phyloP scores from a whole-genome alignment of 495 filamentous ascomycete genomes.

The Xylaria scruposa region DNA sequence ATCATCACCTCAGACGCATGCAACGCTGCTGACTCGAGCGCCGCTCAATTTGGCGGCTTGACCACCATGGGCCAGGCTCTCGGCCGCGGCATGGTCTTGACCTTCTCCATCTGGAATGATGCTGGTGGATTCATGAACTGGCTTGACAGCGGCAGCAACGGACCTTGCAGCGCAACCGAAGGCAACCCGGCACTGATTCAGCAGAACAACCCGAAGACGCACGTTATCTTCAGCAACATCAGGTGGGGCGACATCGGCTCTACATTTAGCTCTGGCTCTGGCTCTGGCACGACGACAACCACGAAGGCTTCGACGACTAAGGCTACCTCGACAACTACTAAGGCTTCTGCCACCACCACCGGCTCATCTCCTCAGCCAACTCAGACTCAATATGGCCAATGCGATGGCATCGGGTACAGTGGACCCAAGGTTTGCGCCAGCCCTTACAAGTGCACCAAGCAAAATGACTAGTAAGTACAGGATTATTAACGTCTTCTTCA shows the following conservation, averaged over 20 bases:
- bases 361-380: not conserved
- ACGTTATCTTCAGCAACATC: constrained; percentile 73
- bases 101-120: constrained; percentile 74
- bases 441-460: constrained; percentile 39
- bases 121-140: constrained; percentile 69
- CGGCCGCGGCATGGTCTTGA: constrained; percentile 66
- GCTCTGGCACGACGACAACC: not conserved
- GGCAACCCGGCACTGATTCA: constrained; percentile 62
- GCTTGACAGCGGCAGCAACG: constrained; percentile 68
- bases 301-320: not conserved
- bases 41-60: constrained; percentile 65
- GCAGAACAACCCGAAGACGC: constrained; percentile 52
- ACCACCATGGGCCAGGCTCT: constrained; percentile 59
- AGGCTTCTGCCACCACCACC: not conserved
- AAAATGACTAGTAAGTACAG: constrained; percentile 41
- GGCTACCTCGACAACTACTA: not conserved
- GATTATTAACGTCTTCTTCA: too few relatives aligned
- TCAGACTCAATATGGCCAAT: constrained; percentile 46
- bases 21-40: constrained; percentile 59
- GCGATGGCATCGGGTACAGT: constrained; percentile 52
- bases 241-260: constrained; percentile 69
- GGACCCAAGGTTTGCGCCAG: constrained; percentile 48
- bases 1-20: constrained; percentile 63
- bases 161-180: constrained; percentile 63
- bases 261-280: constrained; percentile 22